Percentiles rank a stretch among this genome's conserved stretches.
Conservation (phyloP, 768 basidiomycete genomes). For the Xerocomellus chrysenteron region DNA sequence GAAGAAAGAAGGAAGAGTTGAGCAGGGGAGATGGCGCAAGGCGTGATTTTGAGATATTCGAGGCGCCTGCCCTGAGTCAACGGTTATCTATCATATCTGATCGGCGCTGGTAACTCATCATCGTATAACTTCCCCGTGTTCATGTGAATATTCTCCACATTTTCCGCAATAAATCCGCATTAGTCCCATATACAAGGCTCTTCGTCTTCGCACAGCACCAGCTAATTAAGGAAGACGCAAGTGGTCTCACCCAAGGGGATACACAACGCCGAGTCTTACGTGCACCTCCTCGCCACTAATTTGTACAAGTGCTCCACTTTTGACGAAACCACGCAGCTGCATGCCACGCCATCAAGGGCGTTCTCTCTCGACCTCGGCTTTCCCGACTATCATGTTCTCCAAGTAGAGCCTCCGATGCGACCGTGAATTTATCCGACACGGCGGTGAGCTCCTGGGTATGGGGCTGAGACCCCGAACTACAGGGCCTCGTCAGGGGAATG, state of each 20-base stretch:
- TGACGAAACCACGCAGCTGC: background rate
- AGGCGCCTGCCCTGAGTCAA: constrained; percentile 35
- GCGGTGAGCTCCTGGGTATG: no score
- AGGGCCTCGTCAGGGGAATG: no score
- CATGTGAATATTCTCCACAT: constrained; percentile 14
- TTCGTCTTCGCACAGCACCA: no score
- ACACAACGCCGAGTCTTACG: background rate
- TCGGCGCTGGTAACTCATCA: constrained; percentile 3
- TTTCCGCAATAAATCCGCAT: constrained; percentile 1
- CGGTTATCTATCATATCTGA: constrained; percentile 25
- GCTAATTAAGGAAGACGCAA: no score
- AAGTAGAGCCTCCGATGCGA: no score
- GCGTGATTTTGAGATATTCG: constrained; percentile 30
- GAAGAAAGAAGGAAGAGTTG: constrained; percentile 12
- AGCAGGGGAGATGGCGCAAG: background rate
- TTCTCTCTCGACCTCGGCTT: background rate
- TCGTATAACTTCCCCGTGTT: constrained; percentile 6
- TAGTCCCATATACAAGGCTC: background rate
- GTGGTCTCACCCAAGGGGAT: no score
- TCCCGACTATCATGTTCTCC: no score
- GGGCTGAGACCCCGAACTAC: no score
- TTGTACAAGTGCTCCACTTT: background rate
- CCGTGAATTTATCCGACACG: no score
- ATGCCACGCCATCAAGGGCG: background rate
- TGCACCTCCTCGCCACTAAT: background rate